Evolutionary conservation across 305 asterid species (phyloP), one percentile per base, ranked within the genome.

Genomic region (Euphrasia arctica): DNA sequence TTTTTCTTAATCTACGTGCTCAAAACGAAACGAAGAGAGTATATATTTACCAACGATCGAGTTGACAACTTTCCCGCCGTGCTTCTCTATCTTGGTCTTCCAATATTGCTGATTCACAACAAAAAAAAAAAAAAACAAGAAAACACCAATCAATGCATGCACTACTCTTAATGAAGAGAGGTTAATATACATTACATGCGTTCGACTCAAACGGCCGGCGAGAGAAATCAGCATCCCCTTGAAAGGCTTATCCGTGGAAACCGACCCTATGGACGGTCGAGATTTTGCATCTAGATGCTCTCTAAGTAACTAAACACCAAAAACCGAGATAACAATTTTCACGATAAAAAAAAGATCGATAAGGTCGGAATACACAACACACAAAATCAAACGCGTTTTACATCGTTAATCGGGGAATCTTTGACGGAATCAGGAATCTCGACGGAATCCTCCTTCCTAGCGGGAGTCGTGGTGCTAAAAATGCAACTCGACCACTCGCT

Each of bases 401-500:
- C 95, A 60, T 87, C 79, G 28, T 71, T 74, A 48, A 77, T 74
- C 0, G 67, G 69, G 5, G 95, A 68, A 27, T 82, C 81, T 9
- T 65, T 68, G 55, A 90, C 29, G 3, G 94, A 82, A 9, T 84
- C 83, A 1, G 97, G 97, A 49, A 87, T 76, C 62, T 77, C 78
- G 49, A 86, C 52, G 0, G 82, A 79, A 43, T 84, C 84, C 0
- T 81, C 82, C 52, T 34, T 76, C 58, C 97, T 76, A 0, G 90
- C 94, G 25, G 96, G 96, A 62, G 82, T 79, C 57, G 2, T 74
- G 0, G 96, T 78, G 52, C 63, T 14, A 54, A 15, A 93, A 4
- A 67, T 73, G 79, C 97, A 93, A 54, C 73, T 76, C 27, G 95
- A 80, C 97, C 98, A 90, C 64, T 82, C 97, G 8, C 82, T 81